Percentiles rank a stretch among this genome's conserved stretches.
These are phyloP conservation scores for Pseudotulostoma volvatum DNA, from an alignment of 495 filamentous ascomycete species.

Conservation along the genomic window DNA sequence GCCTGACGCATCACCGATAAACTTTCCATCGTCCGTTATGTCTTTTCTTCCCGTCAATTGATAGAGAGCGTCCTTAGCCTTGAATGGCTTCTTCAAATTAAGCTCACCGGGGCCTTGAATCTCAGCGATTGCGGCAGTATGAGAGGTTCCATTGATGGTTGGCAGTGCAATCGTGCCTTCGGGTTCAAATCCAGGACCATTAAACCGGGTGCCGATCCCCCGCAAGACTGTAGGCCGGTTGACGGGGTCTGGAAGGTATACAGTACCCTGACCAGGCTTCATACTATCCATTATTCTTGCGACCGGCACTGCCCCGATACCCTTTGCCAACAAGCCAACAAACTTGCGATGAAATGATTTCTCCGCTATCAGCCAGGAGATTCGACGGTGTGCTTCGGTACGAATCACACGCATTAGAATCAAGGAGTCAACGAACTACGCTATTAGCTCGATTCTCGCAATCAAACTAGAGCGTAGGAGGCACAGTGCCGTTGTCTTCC, in stretches of 20 bases:
- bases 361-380: conserved; percentile 82
- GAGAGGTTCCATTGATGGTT: conserved; percentile 57
- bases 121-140: conserved; percentile 64
- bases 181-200: conserved; percentile 48
- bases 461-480: no score
- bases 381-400: conserved; percentile 69
- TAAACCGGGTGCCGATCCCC: conserved; percentile 77
- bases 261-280: conserved; percentile 57
- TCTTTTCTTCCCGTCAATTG: conserved; percentile 68
- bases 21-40: conserved; percentile 39
- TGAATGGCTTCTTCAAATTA: conserved; percentile 72
- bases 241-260: conserved; percentile 84
- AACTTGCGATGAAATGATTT: conserved; percentile 81
- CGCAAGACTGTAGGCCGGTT: conserved; percentile 71
- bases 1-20: conserved; percentile 36
- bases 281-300: conserved; percentile 77
- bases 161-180: conserved; percentile 81
- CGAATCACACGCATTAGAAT: conserved; percentile 82
- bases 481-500: no score
- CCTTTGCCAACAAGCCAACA: conserved; percentile 64
- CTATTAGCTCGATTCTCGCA: no score
- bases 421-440: conserved; percentile 82
- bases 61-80: conserved; percentile 43
- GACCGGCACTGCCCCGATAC: conserved; percentile 75
- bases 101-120: conserved; percentile 70